Base-by-base conservation (phyloP, 345 rosid species). In the Theobroma cacao region DNA sequence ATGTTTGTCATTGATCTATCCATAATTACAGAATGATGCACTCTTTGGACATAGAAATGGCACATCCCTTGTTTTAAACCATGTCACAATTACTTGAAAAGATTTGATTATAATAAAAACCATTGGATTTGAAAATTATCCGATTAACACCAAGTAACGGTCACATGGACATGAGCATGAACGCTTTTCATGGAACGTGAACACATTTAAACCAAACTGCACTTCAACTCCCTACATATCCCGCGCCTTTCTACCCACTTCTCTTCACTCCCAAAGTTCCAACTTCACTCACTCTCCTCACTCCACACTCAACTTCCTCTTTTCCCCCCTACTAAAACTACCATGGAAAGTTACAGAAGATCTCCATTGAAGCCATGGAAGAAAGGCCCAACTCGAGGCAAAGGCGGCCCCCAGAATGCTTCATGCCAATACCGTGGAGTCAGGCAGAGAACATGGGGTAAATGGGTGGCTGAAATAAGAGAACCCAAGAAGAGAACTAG, bases 401-500 rank as follows among this genome's bases (percentile, higher is more conserved):
- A 94, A 88, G 98, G 97, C 3, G 98, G 98, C 53, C 99, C 99
- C 15, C 93, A 85, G 55, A 96, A 94, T 76, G 91, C 98, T 33
- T 86, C 90, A 12, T 94, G 97, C 56, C 92, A 89, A 26, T 96
- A 91, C 75, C 82, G 98, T 4, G 98, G 99, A 9, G 99, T 96
- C 1, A 80, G 99, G 11, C 99, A 94, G 81, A 82, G 98, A 75
- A 92, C 99, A 0, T 96, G 98, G 99, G 99, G 98, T 9, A 96
- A 96, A 83, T 96, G 97, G 99, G 99, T 94, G 1, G 98, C 99
- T 0, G 98, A 96, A 81, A 94, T 96, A 77, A 86, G 98, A 58
- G 99, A 94, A 82, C 99, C 99, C 0, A 96, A 91, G 90, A 94
- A 90, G 78, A 82, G 99, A 78, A 86, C 92, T 36, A 85, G 98